Evolutionary conservation across 106 monocot species (phyloP), one percentile per base, ranked within the genome.

Genomic region (Allium sativum): DNA sequence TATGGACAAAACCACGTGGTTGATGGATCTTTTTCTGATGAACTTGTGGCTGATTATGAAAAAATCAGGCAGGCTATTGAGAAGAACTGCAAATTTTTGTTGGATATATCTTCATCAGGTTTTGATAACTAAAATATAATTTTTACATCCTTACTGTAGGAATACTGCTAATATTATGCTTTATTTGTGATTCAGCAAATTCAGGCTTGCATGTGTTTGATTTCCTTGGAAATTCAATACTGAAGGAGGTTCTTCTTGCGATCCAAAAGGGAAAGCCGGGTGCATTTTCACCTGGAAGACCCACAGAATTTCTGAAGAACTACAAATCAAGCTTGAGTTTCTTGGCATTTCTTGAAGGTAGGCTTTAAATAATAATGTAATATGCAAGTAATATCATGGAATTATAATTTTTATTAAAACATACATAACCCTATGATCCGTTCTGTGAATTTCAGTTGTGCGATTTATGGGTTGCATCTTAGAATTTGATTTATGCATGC

Each of bases 201-300:
- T 96, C 96, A 54, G 96, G 96, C 42, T 85, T 96, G 18, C 96
- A 96, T 76, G 96, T 91, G 72, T 96, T 96, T 82, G 84, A 91
- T 76, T 96, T 96, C 52, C 64, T 96, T 71, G 90, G 81, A 55
- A 96, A 96, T 78, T 96, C 96, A 53, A 80, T 96, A 61, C 81
- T 96, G 45, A 90, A 91, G 64, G 91, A 96, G 68, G 84, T 96
- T 3, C 78, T 91, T 66, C 58, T 73, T 63, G 84, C 84, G 8
- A 80, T 96, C 48, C 84, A 91, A 61, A 96, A 87, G 66, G 77
- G 87, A 41, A 96, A 96, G 65, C 81, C 90, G 7, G 84, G 91
- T n/a, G 81, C 96, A 54, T 84, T 84, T 55, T 96, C 96, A 42
- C 91, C 96, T 56, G 96, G 96, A 76, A 87, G 76, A 59, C 96